Conservation (phyloP, 495 filamentous ascomycete species). For the Penicillium crystallinum region DNA sequence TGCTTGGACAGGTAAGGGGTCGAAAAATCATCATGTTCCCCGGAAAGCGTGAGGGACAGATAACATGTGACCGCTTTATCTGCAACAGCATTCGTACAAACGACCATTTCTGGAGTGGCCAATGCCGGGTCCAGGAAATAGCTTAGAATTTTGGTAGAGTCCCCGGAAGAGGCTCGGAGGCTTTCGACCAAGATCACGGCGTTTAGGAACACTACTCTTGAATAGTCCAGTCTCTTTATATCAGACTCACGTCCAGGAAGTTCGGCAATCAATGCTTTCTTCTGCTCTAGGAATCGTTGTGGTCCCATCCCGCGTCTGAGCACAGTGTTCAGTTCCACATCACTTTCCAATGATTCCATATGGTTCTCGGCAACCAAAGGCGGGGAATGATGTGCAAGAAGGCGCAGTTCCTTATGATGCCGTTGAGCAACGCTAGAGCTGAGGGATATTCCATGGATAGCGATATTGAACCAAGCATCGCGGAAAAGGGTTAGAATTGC, state of each 20-base stretch:
- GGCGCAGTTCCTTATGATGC: slow-evolving; percentile 64
- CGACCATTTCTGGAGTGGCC: slow-evolving; percentile 69
- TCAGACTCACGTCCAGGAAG: slow-evolving; percentile 70
- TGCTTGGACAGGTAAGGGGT: slow-evolving; percentile 84
- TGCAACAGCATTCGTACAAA: slow-evolving; percentile 80
- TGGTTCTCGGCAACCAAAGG: slow-evolving; percentile 79
- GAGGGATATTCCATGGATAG: slow-evolving; percentile 83
- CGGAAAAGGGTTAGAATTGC: slow-evolving; percentile 65
- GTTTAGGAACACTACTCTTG: slow-evolving; percentile 85
- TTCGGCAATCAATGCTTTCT: slow-evolving; percentile 63
- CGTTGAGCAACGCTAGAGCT: slow-evolving; percentile 61
- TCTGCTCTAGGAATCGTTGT: slow-evolving; percentile 74
- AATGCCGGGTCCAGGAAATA: slow-evolving; percentile 93
- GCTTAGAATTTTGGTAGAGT: slow-evolving; percentile 77
- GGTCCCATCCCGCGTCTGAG: slow-evolving; percentile 74
- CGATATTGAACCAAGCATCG: slow-evolving; percentile 96
- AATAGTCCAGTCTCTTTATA: slow-evolving; percentile 74
- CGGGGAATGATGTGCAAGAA: slow-evolving; percentile 79
- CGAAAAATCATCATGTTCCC: slow-evolving; percentile 66
- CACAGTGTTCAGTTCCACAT: slow-evolving; percentile 91
- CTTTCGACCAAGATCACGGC: slow-evolving; percentile 81
- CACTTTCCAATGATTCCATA: slow-evolving; percentile 84
- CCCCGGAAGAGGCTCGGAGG: slow-evolving; percentile 72
- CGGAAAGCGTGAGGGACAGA: slow-evolving; percentile 62
- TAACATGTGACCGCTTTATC: slow-evolving; percentile 68